phyloP scores from a whole-genome alignment of 2,329 filamentous ascomycete genomes.

The Cordyceps sp. region DNA sequence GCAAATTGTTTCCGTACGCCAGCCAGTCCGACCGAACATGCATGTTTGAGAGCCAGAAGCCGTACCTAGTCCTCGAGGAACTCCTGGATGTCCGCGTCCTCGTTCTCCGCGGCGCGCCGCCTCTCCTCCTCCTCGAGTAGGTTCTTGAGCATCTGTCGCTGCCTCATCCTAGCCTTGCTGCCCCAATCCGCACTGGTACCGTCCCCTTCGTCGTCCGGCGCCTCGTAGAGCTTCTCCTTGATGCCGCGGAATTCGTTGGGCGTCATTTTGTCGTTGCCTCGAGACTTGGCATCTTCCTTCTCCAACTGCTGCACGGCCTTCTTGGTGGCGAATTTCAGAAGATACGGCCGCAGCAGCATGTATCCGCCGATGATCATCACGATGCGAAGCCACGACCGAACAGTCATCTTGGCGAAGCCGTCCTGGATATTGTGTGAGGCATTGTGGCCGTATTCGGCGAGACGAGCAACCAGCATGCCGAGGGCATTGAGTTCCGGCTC shows the following conservation, averaged over 20 bases:
- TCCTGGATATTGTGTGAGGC: conserved; percentile 29
- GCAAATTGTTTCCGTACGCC: too few relatives aligned
- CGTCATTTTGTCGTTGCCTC: conserved; percentile 28
- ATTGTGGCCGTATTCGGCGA: conserved; percentile 19
- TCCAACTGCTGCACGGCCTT: conserved; percentile 48
- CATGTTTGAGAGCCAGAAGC: too few relatives aligned
- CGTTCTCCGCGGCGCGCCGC: conserved; percentile 42
- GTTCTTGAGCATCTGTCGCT: conserved; percentile 50
- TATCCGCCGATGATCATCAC: conserved; percentile 58
- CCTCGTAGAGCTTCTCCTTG: conserved; percentile 32
- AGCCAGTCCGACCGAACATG: too few relatives aligned
- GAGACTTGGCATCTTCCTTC: conserved; percentile 30
- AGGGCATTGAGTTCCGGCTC: conserved; percentile 15
- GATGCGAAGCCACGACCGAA: conserved; percentile 48
- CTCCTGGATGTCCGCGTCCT: conserved; percentile 62
- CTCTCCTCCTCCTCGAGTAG: conserved; percentile 47
- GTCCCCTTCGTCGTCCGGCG: conserved; percentile 25
- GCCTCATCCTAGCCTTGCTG: conserved; percentile 51
- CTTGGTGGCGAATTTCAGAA: conserved; percentile 50
- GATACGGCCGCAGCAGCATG: conserved; percentile 54
- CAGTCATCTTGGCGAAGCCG: conserved; percentile 32
- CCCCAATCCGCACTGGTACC: conserved; percentile 45
- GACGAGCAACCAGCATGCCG: conserved; percentile 14
- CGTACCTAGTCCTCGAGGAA: conserved; percentile 36
- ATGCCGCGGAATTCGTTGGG: conserved; percentile 48